Percentiles rank a stretch among this genome's conserved stretches.
Conservation (phyloP, 23 red algal species). For the Cyanidiococcus yangmingshanensis region DNA sequence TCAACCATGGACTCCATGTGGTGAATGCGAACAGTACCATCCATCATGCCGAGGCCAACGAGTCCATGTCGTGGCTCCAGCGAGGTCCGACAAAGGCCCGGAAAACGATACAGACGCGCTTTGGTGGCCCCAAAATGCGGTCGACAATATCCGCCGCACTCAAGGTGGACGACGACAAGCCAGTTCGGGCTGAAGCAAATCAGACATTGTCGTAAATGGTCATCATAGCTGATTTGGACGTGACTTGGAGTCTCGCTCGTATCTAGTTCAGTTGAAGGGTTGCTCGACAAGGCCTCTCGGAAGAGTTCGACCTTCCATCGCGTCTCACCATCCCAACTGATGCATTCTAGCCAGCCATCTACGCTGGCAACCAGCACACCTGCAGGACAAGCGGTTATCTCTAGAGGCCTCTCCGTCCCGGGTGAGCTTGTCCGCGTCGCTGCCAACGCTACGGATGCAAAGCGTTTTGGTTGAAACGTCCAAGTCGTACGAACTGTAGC, state of each 20-base stretch:
- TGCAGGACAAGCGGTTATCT: conserved; percentile 28
- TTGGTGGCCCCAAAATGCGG: not conserved
- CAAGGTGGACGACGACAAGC: not conserved
- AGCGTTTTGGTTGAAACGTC: not conserved
- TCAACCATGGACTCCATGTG: not conserved
- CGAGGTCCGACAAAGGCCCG: not conserved
- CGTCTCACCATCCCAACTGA: conserved; percentile 43
- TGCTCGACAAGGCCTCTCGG: not conserved
- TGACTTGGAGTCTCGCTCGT: not conserved
- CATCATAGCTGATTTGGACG: not conserved
- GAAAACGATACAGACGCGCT: not conserved
- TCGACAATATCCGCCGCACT: not conserved
- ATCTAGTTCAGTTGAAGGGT: not conserved
- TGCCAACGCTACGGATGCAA: not conserved
- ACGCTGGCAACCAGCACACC: conserved; percentile 55
- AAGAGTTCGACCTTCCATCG: conserved; percentile 32
- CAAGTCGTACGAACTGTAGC: not conserved
- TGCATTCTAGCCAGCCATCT: conserved; percentile 35
- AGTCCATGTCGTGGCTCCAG: conserved; percentile 13
- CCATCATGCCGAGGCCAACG: not conserved
- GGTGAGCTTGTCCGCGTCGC: not conserved
- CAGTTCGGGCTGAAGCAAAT: not conserved
- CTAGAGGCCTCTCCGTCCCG: not conserved
- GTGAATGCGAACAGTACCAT: not conserved
- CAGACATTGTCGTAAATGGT: not conserved